Evolutionary conservation across 1,284 basidiomycete species (phyloP).

Genomic region (Ustilago xerochloae): DNA sequence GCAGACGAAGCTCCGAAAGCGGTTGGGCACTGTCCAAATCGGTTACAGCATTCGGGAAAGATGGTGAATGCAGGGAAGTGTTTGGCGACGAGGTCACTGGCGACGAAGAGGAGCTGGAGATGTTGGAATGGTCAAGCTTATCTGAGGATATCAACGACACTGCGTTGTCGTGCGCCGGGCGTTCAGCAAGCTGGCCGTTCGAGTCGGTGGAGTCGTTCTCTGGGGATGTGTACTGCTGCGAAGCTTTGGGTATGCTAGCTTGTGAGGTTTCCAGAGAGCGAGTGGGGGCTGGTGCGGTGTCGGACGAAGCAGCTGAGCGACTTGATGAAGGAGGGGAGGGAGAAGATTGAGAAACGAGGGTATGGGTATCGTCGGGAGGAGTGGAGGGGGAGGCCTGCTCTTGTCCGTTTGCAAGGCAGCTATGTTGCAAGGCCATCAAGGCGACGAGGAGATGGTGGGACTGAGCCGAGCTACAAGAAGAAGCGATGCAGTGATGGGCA

Average conservation of each 20-base stretch:
- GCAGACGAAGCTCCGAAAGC: slow-evolving; percentile 23
- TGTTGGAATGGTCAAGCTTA: neutral
- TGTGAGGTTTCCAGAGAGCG: too few relatives aligned
- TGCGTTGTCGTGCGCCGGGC: too few relatives aligned
- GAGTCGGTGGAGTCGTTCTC: neutral
- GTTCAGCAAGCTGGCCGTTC: too few relatives aligned
- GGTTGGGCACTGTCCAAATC: neutral
- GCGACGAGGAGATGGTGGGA: slow-evolving; percentile 9
- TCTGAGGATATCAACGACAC: slow-evolving; percentile 1
- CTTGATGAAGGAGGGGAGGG: neutral
- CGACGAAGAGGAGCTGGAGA: neutral
- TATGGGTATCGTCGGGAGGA: neutral
- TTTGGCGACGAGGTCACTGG: neutral
- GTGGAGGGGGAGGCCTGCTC: slow-evolving; percentile 18
- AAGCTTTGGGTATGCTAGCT: too few relatives aligned
- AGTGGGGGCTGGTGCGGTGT: too few relatives aligned
- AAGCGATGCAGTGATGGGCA: neutral
- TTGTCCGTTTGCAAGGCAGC: slow-evolving; percentile 15
- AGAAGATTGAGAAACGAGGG: neutral
- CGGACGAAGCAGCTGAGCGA: neutral
- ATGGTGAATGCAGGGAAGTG: neutral
- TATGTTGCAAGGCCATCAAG: slow-evolving; percentile 36
- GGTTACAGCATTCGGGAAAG: neutral
- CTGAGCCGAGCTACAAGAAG: neutral
- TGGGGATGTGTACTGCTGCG: too few relatives aligned